Percentiles rank a stretch among this genome's conserved stretches.
Evolutionary conservation across 768 basidiomycete genomes (phyloP).

Genomic region (Boletus rufocinnamomeus): DNA sequence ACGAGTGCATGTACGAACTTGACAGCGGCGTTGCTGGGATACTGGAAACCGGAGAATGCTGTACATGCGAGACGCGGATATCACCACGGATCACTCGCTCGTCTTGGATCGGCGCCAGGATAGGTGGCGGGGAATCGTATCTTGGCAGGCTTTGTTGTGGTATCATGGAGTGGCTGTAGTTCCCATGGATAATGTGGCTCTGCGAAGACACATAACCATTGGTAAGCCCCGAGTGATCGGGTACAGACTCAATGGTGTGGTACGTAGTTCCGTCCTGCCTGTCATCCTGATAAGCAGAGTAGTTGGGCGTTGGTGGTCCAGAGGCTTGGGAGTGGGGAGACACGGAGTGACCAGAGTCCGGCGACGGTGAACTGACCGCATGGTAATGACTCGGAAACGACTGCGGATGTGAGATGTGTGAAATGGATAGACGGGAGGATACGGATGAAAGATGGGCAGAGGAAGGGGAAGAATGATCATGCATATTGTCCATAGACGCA

Average conservation of each 20-base stretch:
- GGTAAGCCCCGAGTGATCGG: conserved; percentile 32
- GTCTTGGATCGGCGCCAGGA: conserved; percentile 56
- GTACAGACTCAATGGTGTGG: conserved; percentile 36
- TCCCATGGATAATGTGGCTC: conserved; percentile 29
- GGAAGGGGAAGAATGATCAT: conserved; percentile 34
- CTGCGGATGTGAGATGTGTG: conserved; percentile 59
- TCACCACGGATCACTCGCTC: conserved; percentile 36
- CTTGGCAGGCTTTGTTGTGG: conserved; percentile 32
- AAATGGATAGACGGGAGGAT: conserved; percentile 59
- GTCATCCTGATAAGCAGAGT: conserved; percentile 50
- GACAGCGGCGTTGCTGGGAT: conserved; percentile 34
- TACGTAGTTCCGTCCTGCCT: conserved; percentile 41
- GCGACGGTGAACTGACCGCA: conserved; percentile 46
- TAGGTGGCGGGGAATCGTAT: conserved; percentile 56
- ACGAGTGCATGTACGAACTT: conserved; percentile 44
- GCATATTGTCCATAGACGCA: conserved; percentile 28
- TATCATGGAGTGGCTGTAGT: conserved; percentile 25
- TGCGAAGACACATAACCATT: conserved; percentile 37
- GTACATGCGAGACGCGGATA: conserved; percentile 32
- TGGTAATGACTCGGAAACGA: conserved; percentile 42
- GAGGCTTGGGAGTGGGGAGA: conserved; percentile 37
- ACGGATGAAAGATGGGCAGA: conserved; percentile 37
- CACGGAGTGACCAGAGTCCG: conserved; percentile 53
- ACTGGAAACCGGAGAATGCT: conserved; percentile 35
- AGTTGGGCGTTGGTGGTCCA: conserved; percentile 38